Percentiles rank a stretch among this genome's conserved stretches.
Conservation (phyloP, 345 rosid species). For the Citrus mangshanensis region DNA sequence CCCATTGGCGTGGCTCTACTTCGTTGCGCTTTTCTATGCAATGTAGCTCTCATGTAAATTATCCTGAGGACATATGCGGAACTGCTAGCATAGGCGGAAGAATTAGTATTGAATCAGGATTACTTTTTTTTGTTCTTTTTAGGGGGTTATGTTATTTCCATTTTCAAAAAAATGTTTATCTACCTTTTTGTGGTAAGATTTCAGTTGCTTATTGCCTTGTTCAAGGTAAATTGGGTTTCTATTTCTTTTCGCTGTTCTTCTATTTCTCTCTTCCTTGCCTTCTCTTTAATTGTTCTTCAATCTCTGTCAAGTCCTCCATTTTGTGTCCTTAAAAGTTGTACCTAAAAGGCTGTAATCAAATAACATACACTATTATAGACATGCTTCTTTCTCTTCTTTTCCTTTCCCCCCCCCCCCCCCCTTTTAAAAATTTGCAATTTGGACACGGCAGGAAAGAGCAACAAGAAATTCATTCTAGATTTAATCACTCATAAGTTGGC, state of each 20-base stretch:
- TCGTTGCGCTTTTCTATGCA: background rate
- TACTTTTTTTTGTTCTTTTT: background rate
- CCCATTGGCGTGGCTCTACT: background rate
- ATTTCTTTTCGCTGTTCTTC: background rate
- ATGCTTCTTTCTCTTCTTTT: background rate
- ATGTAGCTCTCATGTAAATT: background rate
- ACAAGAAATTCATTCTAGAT: background rate
- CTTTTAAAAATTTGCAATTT: background rate
- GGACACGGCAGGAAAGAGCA: background rate
- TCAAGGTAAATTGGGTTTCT: background rate
- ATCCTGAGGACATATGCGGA: background rate
- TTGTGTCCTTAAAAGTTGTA: background rate
- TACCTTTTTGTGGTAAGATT: too few species aligned
- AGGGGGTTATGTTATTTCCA: too few species aligned
- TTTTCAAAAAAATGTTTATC: too few species aligned
- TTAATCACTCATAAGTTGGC: background rate
- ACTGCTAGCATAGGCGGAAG: background rate
- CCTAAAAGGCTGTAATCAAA: background rate
- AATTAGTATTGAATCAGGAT: background rate
- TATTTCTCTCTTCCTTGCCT: background rate
- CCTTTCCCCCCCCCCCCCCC: accelerated
- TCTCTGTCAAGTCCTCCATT: background rate
- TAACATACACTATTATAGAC: background rate
- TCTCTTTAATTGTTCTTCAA: background rate
- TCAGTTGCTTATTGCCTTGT: background rate